A percentile compares a stretch with the other conserved stretches of the same genome.
Evolutionary conservation across 164 flowering plant species (phyloP).

Genomic region (Tinospora cordifolia): DNA sequence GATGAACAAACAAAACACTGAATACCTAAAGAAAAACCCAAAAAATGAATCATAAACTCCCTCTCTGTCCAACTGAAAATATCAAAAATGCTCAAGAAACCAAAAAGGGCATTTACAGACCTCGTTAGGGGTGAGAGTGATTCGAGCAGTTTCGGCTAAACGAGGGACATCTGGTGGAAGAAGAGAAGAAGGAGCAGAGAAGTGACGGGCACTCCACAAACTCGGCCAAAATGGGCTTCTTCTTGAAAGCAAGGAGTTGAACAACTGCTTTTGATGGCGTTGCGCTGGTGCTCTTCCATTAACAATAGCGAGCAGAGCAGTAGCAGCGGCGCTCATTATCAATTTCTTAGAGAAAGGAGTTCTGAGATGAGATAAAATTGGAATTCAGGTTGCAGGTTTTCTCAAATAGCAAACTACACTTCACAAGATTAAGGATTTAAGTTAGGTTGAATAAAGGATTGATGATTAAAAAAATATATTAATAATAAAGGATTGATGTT

Average conservation of each 20-base stretch:
- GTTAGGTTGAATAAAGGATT: too few relatives aligned
- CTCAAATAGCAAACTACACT: too few relatives aligned
- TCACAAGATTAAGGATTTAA: too few relatives aligned
- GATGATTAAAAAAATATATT: too few relatives aligned
- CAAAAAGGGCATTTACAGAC: constrained; percentile 18
- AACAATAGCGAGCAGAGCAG: constrained; percentile 20
- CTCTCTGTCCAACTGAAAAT: neutral
- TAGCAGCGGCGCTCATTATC: constrained; percentile 26
- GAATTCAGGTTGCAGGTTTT: neutral
- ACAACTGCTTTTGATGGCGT: neutral
- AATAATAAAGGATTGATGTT: too few relatives aligned
- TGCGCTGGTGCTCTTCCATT: constrained; percentile 9
- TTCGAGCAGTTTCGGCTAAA: constrained; percentile 63
- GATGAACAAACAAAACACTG: neutral
- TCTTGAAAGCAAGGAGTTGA: neutral
- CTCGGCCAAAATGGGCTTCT: constrained; percentile 3
- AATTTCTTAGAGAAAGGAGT: neutral
- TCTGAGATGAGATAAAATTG: too few relatives aligned
- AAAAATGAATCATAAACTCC: neutral
- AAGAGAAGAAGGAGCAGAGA: constrained; percentile 26
- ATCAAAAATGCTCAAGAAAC: neutral
- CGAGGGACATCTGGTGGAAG: constrained; percentile 61
- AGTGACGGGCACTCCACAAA: constrained; percentile 5
- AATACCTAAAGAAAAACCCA: neutral
- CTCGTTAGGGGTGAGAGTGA: constrained; percentile 66